Evolutionary conservation across 2,329 filamentous ascomycete genomes (phyloP).

Genomic region (Camillea tinctor): DNA sequence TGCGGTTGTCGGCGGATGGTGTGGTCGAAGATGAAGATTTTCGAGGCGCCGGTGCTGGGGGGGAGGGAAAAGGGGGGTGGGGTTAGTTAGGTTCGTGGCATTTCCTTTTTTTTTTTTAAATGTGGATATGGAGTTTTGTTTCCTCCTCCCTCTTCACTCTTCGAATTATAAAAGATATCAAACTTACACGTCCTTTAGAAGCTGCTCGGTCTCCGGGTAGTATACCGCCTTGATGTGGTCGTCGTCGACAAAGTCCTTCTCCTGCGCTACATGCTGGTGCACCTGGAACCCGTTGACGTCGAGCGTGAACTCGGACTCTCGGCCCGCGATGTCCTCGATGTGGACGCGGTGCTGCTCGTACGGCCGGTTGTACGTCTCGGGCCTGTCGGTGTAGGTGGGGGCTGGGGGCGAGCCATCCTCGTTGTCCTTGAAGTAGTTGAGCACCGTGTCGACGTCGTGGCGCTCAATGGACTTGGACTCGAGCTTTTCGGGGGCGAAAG

Average conservation of each 20-base stretch:
- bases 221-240: slow-evolving; percentile 63
- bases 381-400: slow-evolving; percentile 34
- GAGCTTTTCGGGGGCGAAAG: slow-evolving; percentile 12
- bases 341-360: slow-evolving; percentile 27
- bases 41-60: slow-evolving; percentile 51
- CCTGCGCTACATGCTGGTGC: slow-evolving; percentile 27
- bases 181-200: slow-evolving; percentile 58
- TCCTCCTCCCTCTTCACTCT: too few relatives aligned
- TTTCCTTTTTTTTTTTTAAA: background rate
- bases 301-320: slow-evolving; percentile 37
- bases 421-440: slow-evolving; percentile 41
- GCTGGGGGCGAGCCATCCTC: slow-evolving; percentile 41
- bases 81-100: background rate
- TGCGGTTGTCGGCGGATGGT: slow-evolving; percentile 45
- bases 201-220: slow-evolving; percentile 69
- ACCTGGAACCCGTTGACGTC: slow-evolving; percentile 41
- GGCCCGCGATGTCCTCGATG: slow-evolving; percentile 38
- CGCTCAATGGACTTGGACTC: slow-evolving; percentile 12
- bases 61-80: too few relatives aligned
- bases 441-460: slow-evolving; percentile 33
- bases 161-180: too few relatives aligned
- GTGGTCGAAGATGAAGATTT: slow-evolving; percentile 62
- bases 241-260: slow-evolving; percentile 50
- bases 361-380: slow-evolving; percentile 36
- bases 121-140: too few relatives aligned